These are phyloP conservation scores for Geotrichum cucujoidarum DNA, from an alignment of 1,139 yeast genomes.

Conservation along the genomic window DNA sequence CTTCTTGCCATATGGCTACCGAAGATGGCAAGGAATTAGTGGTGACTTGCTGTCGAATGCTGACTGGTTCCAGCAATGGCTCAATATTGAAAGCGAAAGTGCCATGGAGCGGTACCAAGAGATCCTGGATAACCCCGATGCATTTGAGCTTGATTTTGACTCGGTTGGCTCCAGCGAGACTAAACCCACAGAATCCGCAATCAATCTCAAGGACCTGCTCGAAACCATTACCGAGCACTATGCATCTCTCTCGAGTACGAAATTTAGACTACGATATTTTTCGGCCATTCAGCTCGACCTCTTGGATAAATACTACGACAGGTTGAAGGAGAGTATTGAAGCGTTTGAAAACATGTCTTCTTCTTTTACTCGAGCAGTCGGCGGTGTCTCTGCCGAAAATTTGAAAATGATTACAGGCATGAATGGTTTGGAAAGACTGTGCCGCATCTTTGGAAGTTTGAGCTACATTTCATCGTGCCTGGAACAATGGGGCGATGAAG, in stretches of 20 bases:
- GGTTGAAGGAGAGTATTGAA: slow-evolving; percentile 45
- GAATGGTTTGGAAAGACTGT: slow-evolving; percentile 50
- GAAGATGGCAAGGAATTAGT: slow-evolving; percentile 55
- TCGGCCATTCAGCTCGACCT: slow-evolving; percentile 65
- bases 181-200: slow-evolving; percentile 65
- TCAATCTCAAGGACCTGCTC: slow-evolving; percentile 56
- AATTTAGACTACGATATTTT: slow-evolving; percentile 63
- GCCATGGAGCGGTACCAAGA: slow-evolving; percentile 46
- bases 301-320: slow-evolving; percentile 54
- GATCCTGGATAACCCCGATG: slow-evolving; percentile 49
- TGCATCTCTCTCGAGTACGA: slow-evolving; percentile 50
- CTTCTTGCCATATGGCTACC: slow-evolving; percentile 47
- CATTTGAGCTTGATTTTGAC: slow-evolving; percentile 60
- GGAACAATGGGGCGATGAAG: slow-evolving; percentile 60
- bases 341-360: slow-evolving; percentile 48
- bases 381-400: slow-evolving; percentile 38
- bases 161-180: slow-evolving; percentile 44
- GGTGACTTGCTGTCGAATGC: slow-evolving; percentile 48
- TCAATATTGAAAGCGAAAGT: slow-evolving; percentile 52
- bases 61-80: slow-evolving; percentile 55
- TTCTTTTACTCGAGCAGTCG: slow-evolving; percentile 36
- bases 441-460: slow-evolving; percentile 59
- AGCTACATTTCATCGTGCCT: slow-evolving; percentile 49
- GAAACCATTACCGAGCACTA: slow-evolving; percentile 65
- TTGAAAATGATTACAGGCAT: slow-evolving; percentile 43